phyloP scores from a whole-genome alignment of 768 basidiomycete genomes.

The Rhodotorula paludigena region DNA sequence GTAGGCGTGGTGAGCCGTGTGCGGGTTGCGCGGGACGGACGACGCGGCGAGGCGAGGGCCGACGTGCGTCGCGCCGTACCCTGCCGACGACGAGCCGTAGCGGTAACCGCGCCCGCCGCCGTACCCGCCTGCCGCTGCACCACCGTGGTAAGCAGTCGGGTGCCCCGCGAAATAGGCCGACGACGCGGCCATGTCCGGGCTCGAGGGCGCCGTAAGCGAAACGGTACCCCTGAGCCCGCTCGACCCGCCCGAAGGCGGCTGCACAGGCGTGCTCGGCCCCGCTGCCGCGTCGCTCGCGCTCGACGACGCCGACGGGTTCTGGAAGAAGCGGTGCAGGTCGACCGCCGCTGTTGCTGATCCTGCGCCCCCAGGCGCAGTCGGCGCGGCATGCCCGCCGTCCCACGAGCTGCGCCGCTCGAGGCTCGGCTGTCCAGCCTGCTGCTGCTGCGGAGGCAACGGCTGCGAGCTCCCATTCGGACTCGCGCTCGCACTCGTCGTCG shows the following conservation, averaged over 20 bases:
- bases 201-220: conserved; percentile 28
- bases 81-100: conserved; percentile 4
- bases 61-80: not conserved
- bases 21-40: conserved; percentile 17
- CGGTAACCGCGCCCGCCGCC: too few relatives aligned
- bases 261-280: too few relatives aligned
- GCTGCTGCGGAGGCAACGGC: too few relatives aligned
- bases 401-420: not conserved
- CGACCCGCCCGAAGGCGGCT: not conserved
- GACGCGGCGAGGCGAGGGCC: conserved; percentile 12
- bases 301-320: conserved; percentile 13
- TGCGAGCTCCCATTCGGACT: too few relatives aligned
- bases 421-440: not conserved
- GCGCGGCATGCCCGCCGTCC: not conserved
- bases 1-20: conserved; percentile 14
- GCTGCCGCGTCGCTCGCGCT: conserved; percentile 25
- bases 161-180: conserved; percentile 19
- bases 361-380: not conserved
- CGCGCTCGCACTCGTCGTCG: too few relatives aligned
- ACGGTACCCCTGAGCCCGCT: not conserved
- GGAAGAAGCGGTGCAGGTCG: conserved; percentile 40
- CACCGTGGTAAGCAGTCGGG: not conserved
- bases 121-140: too few relatives aligned
- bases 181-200: conserved; percentile 24
- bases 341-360: not conserved